Base-by-base conservation (phyloP, 129 eudicot species). In the Rutidosis leptorrhynchoides region DNA sequence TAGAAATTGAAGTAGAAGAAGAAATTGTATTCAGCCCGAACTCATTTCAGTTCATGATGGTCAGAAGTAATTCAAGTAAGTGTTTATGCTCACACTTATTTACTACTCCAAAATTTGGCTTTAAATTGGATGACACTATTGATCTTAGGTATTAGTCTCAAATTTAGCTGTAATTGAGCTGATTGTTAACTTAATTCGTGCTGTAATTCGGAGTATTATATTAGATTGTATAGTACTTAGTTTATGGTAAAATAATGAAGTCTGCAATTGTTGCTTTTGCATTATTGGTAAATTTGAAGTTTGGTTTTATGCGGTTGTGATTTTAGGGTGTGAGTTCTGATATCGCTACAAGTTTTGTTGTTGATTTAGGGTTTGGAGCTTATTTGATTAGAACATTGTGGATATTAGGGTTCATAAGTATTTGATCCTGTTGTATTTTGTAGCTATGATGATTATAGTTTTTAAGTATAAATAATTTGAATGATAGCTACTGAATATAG, bases 251-350 rank as follows among this genome's bases (percentile, higher is more conserved):
- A 64, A 65, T 15, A 27, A 14, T 57, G 78, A 16, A 72, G 40
- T 74, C 56, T 16, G 16, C 59, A 27, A 27, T 53, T 55, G 26
- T 21, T 55, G 71, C 16, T 40, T 64, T 73, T 40, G 71, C 65
- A 56, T 65, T 64, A 42, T 65, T 74, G 65, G 65, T 30, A 53
- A 27, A 72, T 10, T 72, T 33, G 14, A n/a, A 46, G 51, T 17
- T 72, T 43, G 74, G 62, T 35, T 52, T 53, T 62, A 62, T 63
- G 75, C 75, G 48, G 51, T 29, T 9, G 58, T 55, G 22, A 19
- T 45, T 67, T 74, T 74, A 74, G 79, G 79, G 69, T 58, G 58
- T 74, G 42, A 20, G 73, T 24, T 32, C 37, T 10, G 4, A 65
- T 35, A 65, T 66, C n/a, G 26, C 5, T 5, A 4, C 26, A 42